Evolutionary conservation across 2,329 filamentous ascomycete genomes (phyloP), one percentile per base, ranked within the genome.

Genomic region (Helminthosporium solani): DNA sequence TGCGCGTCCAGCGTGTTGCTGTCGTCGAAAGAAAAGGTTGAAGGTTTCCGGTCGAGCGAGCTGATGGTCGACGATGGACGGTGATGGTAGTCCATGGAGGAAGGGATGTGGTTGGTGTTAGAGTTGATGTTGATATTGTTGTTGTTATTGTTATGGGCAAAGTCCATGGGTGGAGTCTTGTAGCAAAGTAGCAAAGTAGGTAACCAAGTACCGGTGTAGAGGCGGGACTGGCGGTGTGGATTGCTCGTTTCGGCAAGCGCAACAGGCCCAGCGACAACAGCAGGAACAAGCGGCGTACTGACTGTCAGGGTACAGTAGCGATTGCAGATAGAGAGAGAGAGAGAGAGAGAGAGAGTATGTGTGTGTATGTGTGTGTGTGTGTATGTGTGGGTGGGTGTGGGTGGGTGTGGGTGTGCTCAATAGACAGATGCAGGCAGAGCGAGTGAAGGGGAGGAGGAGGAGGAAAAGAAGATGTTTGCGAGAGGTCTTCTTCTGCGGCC

Each of bases 1-100:
- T 51, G 55, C 36, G 75, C 68, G 61, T 81, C 78, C 41, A 80
- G 67, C 40, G 78, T 75, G 57, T 78, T 73, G 57, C 73, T 75
- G 73, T 78, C 77, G 63, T 81, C 77, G 61, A 79, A 78, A 58
- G 66, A 63, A 56, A 68, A 68, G 50, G 58, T 50, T 33, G 58
- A 61, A 27, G 67, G 62, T 57, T 71, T 73, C 37, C 65, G 61
- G 66, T 71, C 70, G 48, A 66, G 57, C 31, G 56, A 53, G 53
- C 56, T 61, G 47, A 66, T 51, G 45, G 66, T 64, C 42, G 68
- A 70, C 43, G 65, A 63, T 23, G 68, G 69, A 16, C 64, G 54
- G 59, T 68, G 54, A 58, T 68, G 63, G 45, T 66, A 72, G 50
- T 71, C 65, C 65, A 70, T 69, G 58, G 63, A 61, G 57, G 47